These are phyloP conservation scores for Citrullus colocynthis DNA, from an alignment of 306 rosid genomes.

Conservation along the genomic window DNA sequence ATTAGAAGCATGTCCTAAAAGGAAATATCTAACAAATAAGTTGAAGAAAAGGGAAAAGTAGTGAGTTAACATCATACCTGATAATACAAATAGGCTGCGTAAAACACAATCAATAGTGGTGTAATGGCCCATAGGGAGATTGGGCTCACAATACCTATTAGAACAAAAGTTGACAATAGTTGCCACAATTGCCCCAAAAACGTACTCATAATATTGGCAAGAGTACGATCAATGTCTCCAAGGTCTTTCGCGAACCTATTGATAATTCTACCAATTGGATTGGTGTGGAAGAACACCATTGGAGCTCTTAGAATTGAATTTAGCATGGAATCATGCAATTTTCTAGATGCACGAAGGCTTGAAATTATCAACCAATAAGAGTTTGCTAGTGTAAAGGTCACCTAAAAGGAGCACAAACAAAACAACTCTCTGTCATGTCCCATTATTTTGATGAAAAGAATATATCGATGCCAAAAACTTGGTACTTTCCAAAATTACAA, in stretches of 20 bases:
- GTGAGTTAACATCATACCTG: slow-evolving; percentile 35
- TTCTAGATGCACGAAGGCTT: slow-evolving; percentile 59
- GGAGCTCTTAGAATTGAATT: slow-evolving; percentile 53
- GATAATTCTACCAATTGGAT: slow-evolving; percentile 77
- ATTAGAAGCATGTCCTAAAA: background rate
- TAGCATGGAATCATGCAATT: slow-evolving; percentile 53
- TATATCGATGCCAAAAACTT: background rate
- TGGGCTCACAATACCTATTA: slow-evolving; percentile 72
- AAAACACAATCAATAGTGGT: slow-evolving; percentile 72
- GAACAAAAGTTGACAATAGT: slow-evolving; percentile 68
- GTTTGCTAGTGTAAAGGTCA: slow-evolving; percentile 52
- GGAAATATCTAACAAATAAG: background rate
- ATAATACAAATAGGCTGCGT: slow-evolving; percentile 62
- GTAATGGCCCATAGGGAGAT: slow-evolving; percentile 82
- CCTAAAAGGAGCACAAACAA: slow-evolving; percentile 30
- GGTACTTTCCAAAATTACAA: background rate
- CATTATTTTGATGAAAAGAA: background rate
- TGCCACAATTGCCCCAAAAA: slow-evolving; percentile 73
- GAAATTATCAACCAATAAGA: slow-evolving; percentile 67
- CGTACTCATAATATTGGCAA: slow-evolving; percentile 29
- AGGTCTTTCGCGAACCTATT: slow-evolving; percentile 78
- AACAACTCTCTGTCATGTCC: background rate
- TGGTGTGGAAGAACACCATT: slow-evolving; percentile 82
- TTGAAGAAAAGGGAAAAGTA: background rate
- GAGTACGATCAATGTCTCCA: slow-evolving; percentile 60